phyloP scores from a whole-genome alignment of 1,284 basidiomycete species.

The Malassezia furfur region DNA sequence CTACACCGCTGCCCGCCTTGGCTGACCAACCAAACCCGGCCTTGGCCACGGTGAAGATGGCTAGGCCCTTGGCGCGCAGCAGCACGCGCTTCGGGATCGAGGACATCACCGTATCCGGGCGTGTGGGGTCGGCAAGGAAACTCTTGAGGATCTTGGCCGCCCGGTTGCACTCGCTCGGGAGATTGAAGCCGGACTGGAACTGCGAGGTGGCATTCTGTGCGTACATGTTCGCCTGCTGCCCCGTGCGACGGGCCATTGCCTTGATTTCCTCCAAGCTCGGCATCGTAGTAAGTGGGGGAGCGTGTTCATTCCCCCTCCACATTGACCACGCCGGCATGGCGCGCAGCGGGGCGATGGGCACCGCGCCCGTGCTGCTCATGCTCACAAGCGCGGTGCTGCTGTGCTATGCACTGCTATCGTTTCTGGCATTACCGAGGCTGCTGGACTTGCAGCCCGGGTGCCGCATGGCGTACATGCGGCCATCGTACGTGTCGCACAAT shows the following conservation, averaged over 20 bases:
- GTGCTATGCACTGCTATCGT: conserved; percentile 22
- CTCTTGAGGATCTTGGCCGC: conserved; percentile 79
- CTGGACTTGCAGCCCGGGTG: conserved; percentile 53
- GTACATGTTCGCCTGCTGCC: conserved; percentile 57
- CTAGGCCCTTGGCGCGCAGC: conserved; percentile 70
- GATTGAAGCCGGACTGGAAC: conserved; percentile 37
- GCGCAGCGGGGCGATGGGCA: background rate
- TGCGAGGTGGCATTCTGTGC: conserved; percentile 32
- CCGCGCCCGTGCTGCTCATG: conserved; percentile 1
- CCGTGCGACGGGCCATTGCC: conserved; percentile 68
- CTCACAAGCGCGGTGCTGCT: background rate
- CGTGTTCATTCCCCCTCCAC: background rate
- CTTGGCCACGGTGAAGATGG: conserved; percentile 82
- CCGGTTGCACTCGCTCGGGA: conserved; percentile 55
- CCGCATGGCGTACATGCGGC: conserved; percentile 95
- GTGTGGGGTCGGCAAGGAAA: conserved; percentile 81
- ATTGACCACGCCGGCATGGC: background rate
- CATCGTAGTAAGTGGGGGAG: conserved; percentile 19
- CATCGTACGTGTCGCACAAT: conserved; percentile 63
- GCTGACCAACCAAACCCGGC: conserved; percentile 87
- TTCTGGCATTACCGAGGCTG: conserved; percentile 21
- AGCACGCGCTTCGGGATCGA: conserved; percentile 88
- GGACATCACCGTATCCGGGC: conserved; percentile 84
- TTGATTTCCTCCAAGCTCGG: conserved; percentile 70
- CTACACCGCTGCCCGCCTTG: conserved; percentile 85